Percentiles rank a stretch among this genome's conserved stretches.
Conservation (phyloP, 768 basidiomycete genomes). For the Suillus decipiens region DNA sequence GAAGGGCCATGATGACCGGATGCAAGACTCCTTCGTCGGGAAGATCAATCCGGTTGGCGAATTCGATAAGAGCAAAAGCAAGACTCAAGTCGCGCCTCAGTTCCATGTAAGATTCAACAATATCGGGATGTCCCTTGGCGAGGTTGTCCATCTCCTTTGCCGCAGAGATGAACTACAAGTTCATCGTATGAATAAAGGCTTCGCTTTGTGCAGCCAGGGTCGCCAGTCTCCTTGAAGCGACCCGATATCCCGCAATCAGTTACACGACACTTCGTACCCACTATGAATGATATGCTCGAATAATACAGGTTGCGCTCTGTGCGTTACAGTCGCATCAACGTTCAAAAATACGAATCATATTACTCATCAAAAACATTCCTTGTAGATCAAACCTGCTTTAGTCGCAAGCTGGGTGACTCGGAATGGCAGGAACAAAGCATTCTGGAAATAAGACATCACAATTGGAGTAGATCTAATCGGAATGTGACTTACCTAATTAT, state of each 20-base stretch:
- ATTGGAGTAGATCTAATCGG: not conserved
- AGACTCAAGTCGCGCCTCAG: conserved; percentile 55
- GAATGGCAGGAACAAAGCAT: not conserved
- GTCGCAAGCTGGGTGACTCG: not conserved
- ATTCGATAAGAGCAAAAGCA: conserved; percentile 57
- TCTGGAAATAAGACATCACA: not conserved
- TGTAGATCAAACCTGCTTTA: not conserved
- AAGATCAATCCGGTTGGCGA: conserved; percentile 49
- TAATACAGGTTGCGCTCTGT: not conserved
- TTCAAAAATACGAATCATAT: not conserved
- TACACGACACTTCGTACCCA: not conserved
- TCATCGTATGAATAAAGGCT: conserved; percentile 42
- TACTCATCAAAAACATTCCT: conserved; percentile 1
- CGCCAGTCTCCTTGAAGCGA: conserved; percentile 38
- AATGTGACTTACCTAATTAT: not conserved
- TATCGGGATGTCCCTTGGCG: conserved; percentile 35
- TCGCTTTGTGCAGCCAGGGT: conserved; percentile 42
- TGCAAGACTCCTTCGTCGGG: conserved; percentile 57
- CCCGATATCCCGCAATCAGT: too few relatives aligned
- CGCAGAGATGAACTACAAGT: conserved; percentile 43
- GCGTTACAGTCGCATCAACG: not conserved
- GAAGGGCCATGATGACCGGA: conserved; percentile 46
- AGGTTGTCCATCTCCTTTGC: conserved; percentile 46
- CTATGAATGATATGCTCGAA: not conserved
- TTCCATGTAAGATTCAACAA: conserved; percentile 53